Evolutionary conservation across 1,139 yeast species (phyloP).

Genomic region (Meyerozyma elateridarum): DNA sequence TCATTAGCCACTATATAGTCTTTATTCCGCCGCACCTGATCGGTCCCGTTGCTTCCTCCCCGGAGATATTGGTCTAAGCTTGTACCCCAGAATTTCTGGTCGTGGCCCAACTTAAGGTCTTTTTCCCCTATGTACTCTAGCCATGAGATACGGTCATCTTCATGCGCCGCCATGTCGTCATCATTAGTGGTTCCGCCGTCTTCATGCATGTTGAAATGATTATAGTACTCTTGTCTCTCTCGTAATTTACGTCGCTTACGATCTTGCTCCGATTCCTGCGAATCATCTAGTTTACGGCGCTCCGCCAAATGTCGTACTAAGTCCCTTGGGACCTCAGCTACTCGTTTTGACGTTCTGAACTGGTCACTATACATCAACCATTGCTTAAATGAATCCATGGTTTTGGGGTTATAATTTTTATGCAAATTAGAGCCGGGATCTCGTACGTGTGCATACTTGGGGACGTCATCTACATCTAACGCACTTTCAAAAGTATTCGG

Average conservation of each 20-base stretch:
- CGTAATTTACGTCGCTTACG: conserved; percentile 15
- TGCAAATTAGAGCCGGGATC: conserved; percentile 12
- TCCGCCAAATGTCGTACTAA: conserved; percentile 34
- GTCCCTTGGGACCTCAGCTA: conserved; percentile 30
- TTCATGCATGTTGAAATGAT: conserved; percentile 28
- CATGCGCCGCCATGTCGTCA: conserved; percentile 21
- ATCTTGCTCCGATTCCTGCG: conserved; percentile 5
- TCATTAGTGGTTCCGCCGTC: conserved; percentile 20
- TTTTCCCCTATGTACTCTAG: conserved; percentile 40
- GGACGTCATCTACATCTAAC: conserved; percentile 15
- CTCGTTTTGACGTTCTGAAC: conserved; percentile 20
- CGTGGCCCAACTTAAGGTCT: conserved; percentile 41
- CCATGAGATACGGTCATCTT: conserved; percentile 20
- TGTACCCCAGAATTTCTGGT: conserved; percentile 33
- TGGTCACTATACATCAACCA: conserved; percentile 34
- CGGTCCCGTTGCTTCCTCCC: conserved; percentile 1
- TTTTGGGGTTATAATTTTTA: conserved; percentile 31
- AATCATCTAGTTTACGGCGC: conserved; percentile 6
- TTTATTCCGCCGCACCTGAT: not conserved
- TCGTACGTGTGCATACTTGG: conserved; percentile 11
- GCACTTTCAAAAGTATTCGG: conserved; percentile 26
- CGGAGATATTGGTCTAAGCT: conserved; percentile 13
- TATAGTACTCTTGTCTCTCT: conserved; percentile 36
- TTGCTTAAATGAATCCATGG: conserved; percentile 31
- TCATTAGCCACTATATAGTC: not conserved